phyloP scores from a whole-genome alignment of 1,284 basidiomycete genomes.

The Afroboletus lepidellus region DNA sequence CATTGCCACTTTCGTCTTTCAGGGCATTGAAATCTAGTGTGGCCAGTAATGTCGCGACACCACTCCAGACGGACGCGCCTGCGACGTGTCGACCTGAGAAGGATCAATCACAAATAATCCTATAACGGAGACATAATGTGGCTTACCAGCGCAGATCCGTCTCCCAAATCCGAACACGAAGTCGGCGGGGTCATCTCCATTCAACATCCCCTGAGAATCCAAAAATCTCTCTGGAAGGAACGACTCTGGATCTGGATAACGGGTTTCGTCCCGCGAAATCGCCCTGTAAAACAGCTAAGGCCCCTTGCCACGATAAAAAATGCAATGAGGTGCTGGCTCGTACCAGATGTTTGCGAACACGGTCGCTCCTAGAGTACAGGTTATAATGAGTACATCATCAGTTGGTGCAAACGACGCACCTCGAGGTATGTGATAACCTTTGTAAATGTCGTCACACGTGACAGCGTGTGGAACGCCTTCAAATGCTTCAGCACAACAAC shows the following conservation, averaged over 20 bases:
- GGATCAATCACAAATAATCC: too few species aligned
- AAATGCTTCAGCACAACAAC: not conserved
- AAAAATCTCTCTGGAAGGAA: not conserved
- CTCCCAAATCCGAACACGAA: constrained; percentile 6
- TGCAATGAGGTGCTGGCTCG: too few species aligned
- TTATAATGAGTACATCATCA: not conserved
- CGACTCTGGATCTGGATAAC: not conserved
- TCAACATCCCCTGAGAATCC: not conserved
- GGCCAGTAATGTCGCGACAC: too few species aligned
- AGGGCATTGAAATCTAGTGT: too few species aligned
- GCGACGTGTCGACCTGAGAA: too few species aligned
- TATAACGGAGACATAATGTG: too few species aligned
- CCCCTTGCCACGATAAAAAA: not conserved
- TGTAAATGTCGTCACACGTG: not conserved
- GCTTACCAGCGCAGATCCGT: not conserved
- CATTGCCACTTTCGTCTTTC: too few species aligned
- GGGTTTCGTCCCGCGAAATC: constrained; percentile 12
- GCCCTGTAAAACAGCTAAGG: constrained; percentile 9
- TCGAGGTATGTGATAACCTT: not conserved
- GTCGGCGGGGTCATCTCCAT: not conserved
- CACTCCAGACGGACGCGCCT: too few species aligned
- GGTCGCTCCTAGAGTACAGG: constrained; percentile 3
- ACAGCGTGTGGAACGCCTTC: not conserved
- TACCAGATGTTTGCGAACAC: constrained; percentile 14
- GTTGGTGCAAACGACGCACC: not conserved